Evolutionary conservation across 305 asterid genomes (phyloP).

Genomic region (Coffea humblotiana): DNA sequence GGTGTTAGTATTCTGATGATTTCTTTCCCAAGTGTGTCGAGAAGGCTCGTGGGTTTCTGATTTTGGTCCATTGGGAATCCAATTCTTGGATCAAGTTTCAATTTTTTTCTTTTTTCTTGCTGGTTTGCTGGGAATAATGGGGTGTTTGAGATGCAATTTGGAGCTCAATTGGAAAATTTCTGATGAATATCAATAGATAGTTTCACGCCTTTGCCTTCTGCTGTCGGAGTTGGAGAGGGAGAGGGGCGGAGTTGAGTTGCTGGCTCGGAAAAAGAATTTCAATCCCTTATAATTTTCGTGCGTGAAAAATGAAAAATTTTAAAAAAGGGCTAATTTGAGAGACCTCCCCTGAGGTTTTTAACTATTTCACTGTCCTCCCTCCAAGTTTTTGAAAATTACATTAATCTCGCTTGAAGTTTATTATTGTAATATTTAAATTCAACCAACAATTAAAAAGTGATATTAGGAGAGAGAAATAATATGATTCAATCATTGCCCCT

Average conservation of each 20-base stretch:
- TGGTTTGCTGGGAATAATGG: constrained; percentile 1
- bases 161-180: not conserved
- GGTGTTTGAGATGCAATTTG: constrained; percentile 18
- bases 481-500: too few species aligned
- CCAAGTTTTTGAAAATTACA: too few species aligned
- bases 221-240: not conserved
- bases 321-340: too few species aligned
- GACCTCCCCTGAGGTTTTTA: too few species aligned
- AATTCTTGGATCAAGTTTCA: not conserved
- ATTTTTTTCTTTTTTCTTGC: not conserved
- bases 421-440: too few species aligned
- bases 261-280: not conserved
- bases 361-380: too few species aligned
- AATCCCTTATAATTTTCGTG: not conserved
- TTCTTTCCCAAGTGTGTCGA: constrained; percentile 86
- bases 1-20: constrained; percentile 83
- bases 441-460: too few species aligned
- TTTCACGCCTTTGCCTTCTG: not conserved
- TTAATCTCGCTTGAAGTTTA: too few species aligned
- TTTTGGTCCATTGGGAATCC: constrained; percentile 58
- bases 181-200: not conserved
- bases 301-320: too few species aligned
- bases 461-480: too few species aligned
- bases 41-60: constrained; percentile 51
- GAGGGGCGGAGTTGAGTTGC: not conserved